phyloP scores from a whole-genome alignment of 2,329 filamentous ascomycete genomes.

The Monilinia vaccinii-corymbosi region DNA sequence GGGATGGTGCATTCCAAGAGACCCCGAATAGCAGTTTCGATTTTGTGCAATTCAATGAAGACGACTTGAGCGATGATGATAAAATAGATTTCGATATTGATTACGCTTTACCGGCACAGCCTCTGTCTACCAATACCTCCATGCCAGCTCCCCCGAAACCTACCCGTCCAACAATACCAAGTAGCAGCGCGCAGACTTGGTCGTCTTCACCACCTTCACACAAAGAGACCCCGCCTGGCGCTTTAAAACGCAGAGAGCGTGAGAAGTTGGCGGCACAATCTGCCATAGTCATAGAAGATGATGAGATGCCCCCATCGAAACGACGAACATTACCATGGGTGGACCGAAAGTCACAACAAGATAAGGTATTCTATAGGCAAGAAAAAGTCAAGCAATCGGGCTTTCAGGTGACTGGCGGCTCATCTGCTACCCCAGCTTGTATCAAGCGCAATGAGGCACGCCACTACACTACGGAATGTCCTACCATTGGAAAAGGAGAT shows the following conservation, averaged over 20 bases:
- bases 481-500: slow-evolving; percentile 13
- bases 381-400: slow-evolving; percentile 15
- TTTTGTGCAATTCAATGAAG: slow-evolving; percentile 56
- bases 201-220: slow-evolving; percentile 40
- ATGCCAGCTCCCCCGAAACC: slow-evolving; percentile 36
- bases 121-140: slow-evolving; percentile 16
- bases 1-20: slow-evolving; percentile 41
- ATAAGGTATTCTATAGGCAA: slow-evolving; percentile 13
- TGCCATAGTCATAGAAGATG: slow-evolving; percentile 3
- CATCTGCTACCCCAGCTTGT: slow-evolving; percentile 15
- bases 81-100: slow-evolving; percentile 64
- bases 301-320: slow-evolving; percentile 29
- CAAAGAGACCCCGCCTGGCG: slow-evolving; percentile 28
- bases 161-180: slow-evolving; percentile 26
- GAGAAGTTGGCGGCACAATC: slow-evolving; percentile 10
- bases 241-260: slow-evolving; percentile 12
- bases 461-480: slow-evolving; percentile 17
- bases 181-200: slow-evolving; percentile 28
- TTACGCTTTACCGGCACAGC: slow-evolving; percentile 10
- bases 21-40: slow-evolving; percentile 31
- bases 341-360: slow-evolving; percentile 28
- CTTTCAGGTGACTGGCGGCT: slow-evolving; percentile 13
- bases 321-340: slow-evolving; percentile 29
- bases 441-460: slow-evolving; percentile 17
- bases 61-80: slow-evolving; percentile 81